These are phyloP conservation scores for Fusarium gaditjirri DNA, from an alignment of 2,329 filamentous ascomycete species.

Conservation along the genomic window DNA sequence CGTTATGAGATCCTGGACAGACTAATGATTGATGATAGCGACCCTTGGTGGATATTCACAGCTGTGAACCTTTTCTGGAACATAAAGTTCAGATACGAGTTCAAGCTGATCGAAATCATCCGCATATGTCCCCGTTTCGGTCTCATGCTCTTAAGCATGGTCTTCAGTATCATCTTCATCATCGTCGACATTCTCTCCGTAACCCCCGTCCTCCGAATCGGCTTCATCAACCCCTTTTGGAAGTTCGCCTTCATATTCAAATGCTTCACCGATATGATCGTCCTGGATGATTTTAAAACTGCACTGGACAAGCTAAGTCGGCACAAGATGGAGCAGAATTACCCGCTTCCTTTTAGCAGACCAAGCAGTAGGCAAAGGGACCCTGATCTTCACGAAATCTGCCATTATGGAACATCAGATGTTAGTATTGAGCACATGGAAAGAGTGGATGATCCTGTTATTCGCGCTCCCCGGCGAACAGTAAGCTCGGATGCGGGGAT, in stretches of 20 bases:
- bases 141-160: conserved; percentile 69
- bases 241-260: conserved; percentile 54
- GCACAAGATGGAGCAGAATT: conserved; percentile 23
- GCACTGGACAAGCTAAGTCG: conserved; percentile 52
- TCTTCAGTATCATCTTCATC: conserved; percentile 69
- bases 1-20: not conserved
- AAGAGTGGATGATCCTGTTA: no score
- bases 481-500: no score
- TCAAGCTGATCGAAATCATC: conserved; percentile 66
- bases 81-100: conserved; percentile 70
- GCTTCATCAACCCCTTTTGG: conserved; percentile 33
- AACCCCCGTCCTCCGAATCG: conserved; percentile 58
- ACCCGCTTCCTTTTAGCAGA: conserved; percentile 26
- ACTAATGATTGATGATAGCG: conserved; percentile 48
- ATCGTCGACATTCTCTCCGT: conserved; percentile 70
- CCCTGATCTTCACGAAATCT: no score
- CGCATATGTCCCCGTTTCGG: conserved; percentile 72
- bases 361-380: not conserved
- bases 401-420: no score
- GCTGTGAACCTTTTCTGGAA: conserved; percentile 69
- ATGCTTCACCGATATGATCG: conserved; percentile 72
- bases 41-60: conserved; percentile 77
- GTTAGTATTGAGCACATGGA: no score
- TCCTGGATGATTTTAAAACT: conserved; percentile 76
- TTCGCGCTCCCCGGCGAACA: no score